Evolutionary conservation across 1,139 yeast genomes (phyloP).

Genomic region (Debaryomyces udenii): DNA sequence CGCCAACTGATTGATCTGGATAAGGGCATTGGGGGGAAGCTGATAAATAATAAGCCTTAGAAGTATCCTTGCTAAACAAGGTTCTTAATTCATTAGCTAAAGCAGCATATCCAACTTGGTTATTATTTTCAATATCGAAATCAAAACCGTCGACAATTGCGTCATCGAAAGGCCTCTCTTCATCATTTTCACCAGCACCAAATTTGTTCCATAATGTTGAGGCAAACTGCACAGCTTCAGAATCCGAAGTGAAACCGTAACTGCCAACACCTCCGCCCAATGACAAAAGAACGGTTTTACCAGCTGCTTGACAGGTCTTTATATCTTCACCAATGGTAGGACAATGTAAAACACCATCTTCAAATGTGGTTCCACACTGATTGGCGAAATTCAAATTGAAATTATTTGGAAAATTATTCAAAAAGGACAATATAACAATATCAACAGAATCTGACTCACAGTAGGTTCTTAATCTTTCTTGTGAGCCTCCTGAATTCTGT

Average conservation of each 20-base stretch:
- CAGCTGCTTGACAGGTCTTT: slow-evolving; percentile 68
- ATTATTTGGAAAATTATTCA: slow-evolving; percentile 56
- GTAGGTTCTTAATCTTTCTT: slow-evolving; percentile 60
- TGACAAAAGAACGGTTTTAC: slow-evolving; percentile 74
- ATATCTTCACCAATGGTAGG: slow-evolving; percentile 68
- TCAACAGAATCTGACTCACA: slow-evolving; percentile 69
- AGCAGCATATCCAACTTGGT: slow-evolving; percentile 57
- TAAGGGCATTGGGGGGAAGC: slow-evolving; percentile 93
- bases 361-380: slow-evolving; percentile 56
- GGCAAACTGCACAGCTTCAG: slow-evolving; percentile 70
- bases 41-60: slow-evolving; percentile 69
- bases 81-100: slow-evolving; percentile 60
- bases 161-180: slow-evolving; percentile 70
- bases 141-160: slow-evolving; percentile 46
- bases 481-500: slow-evolving; percentile 75
- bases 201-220: slow-evolving; percentile 74
- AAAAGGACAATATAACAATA: slow-evolving; percentile 67
- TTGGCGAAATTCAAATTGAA: slow-evolving; percentile 60
- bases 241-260: slow-evolving; percentile 67
- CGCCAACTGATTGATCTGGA: slow-evolving; percentile 81
- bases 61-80: slow-evolving; percentile 49
- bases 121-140: slow-evolving; percentile 42
- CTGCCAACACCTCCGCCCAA: slow-evolving; percentile 80
- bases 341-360: slow-evolving; percentile 62
- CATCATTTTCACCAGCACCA: slow-evolving; percentile 64